Base-by-base conservation (phyloP, 768 basidiomycete species). In the Chalciporus piperatus region DNA sequence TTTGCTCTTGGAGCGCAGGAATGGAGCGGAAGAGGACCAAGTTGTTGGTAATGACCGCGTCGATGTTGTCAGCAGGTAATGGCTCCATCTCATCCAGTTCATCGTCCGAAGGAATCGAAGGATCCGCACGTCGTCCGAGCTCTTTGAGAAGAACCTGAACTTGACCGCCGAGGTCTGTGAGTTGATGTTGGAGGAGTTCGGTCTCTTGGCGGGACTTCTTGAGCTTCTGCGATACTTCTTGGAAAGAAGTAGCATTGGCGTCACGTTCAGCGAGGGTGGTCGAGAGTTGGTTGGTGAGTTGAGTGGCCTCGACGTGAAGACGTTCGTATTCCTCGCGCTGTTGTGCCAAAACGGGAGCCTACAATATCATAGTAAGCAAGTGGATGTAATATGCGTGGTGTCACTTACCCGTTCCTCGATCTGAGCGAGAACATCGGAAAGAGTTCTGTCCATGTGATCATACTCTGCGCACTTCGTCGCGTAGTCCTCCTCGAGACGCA, bases 281-380 rank as follows among this genome's bases (percentile, higher is more conserved):
- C 0, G 91, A 74, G 6, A 98, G 82, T 56, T 96, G 91, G 12
- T 81, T 74, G 2, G 90, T 85, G 20, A 98, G 83, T 46, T 92
- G 85, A 25, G 84, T 73, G 4, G 90, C 85, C 67, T 96, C 92
- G 3, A 80, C 78, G 59, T 84, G 83, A 11, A 94, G 74, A 16
- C 90, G 86, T 58, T 90, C 88, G 64, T 96, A 94, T 68, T 98
- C 95, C 4, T 76, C 75, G 17, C 91, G 86, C 71, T 98, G 96
- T 67, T 96, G 89, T 14, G 87, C 84, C 8, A 99, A 77, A 22
- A 93, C 77, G 9, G 96, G 96, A 13, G 93, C 93, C 94, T 97
- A 57, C 4, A 25, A 54, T 5, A 6, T 2, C 45, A 47, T 19
- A 52, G 35, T 50, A 28, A 58, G 32, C 33, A 20, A 45, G 17